A percentile compares a stretch with the other conserved stretches of the same genome.
Conservation (phyloP, 768 basidiomycete genomes). For the Xerocomus brunneocitrinus region DNA sequence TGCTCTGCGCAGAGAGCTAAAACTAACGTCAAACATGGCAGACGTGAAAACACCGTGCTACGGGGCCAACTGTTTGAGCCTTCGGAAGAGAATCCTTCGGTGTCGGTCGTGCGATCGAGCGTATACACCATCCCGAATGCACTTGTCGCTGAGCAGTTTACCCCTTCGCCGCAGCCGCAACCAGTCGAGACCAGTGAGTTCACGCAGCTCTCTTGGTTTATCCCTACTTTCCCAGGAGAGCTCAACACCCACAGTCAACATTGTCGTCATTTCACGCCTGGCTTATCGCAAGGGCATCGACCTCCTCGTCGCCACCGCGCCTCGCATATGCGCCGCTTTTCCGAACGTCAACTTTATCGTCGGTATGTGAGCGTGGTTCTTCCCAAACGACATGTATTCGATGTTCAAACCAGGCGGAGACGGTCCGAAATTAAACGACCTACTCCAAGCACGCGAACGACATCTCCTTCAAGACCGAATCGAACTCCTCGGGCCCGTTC, state of each 20-base stretch:
- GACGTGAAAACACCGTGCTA: slow-evolving; percentile 96
- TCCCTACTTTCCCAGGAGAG: neutral
- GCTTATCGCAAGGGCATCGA: slow-evolving; percentile 97
- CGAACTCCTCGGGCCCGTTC: slow-evolving; percentile 79
- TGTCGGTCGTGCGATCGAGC: slow-evolving; percentile 45
- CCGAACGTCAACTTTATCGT: slow-evolving; percentile 87
- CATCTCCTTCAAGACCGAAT: slow-evolving; percentile 87
- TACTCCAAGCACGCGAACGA: slow-evolving; percentile 94
- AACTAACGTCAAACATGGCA: slow-evolving; percentile 26
- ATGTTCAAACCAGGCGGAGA: slow-evolving; percentile 64
- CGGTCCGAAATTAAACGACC: slow-evolving; percentile 91
- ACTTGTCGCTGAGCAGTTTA: slow-evolving; percentile 81
- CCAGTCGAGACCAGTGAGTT: slow-evolving; percentile 54
- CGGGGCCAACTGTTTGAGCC: slow-evolving; percentile 71
- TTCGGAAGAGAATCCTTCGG: slow-evolving; percentile 39
- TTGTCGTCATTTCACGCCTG: slow-evolving; percentile 85
- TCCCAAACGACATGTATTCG: neutral
- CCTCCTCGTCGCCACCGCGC: slow-evolving; percentile 87
- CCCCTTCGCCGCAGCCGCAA: slow-evolving; percentile 47
- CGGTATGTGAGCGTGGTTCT: slow-evolving; percentile 38
- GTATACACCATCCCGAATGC: slow-evolving; percentile 96
- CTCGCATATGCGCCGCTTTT: slow-evolving; percentile 80
- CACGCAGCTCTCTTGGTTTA: neutral
- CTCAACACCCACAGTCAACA: slow-evolving; percentile 57
- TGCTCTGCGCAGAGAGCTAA: neutral